Conservation (phyloP, 2,329 filamentous ascomycete genomes). For the Xylaria digitata region DNA sequence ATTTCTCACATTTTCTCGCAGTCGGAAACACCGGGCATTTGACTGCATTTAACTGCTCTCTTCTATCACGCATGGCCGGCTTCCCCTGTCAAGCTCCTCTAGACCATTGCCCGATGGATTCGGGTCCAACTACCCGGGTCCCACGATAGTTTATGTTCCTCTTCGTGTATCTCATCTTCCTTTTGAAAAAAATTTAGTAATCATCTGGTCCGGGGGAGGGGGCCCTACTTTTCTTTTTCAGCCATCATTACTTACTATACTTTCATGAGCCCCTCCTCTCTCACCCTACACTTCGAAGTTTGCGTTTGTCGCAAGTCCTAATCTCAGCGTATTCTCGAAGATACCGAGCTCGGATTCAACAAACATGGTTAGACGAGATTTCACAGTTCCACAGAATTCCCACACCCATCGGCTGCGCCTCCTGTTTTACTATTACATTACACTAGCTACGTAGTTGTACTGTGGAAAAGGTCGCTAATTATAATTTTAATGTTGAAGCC, state of each 20-base stretch:
- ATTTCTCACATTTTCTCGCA: background rate
- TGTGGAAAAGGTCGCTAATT: slow-evolving; percentile 24
- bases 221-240: background rate
- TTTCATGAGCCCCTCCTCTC: too few species aligned
- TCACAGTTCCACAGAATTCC: slow-evolving; percentile 14
- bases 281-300: background rate
- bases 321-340: background rate
- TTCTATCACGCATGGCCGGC: slow-evolving; percentile 1
- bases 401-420: slow-evolving; percentile 9
- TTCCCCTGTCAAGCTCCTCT: slow-evolving; percentile 13
- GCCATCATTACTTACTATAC: too few species aligned
- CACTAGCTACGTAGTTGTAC: background rate
- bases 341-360: slow-evolving; percentile 8
- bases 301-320: background rate
- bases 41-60: background rate
- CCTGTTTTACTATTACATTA: background rate
- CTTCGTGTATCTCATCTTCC: slow-evolving; percentile 1
- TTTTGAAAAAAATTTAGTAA: background rate
- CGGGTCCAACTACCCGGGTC: slow-evolving; percentile 34
- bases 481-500: slow-evolving; percentile 29
- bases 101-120: slow-evolving; percentile 14
- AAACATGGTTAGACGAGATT: slow-evolving; percentile 25
- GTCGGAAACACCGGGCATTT: slow-evolving; percentile 20
- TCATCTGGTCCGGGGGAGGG: background rate
- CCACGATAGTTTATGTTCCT: slow-evolving; percentile 10